phyloP scores from a whole-genome alignment of 139 green algal species.

The Chlorella sp. region DNA sequence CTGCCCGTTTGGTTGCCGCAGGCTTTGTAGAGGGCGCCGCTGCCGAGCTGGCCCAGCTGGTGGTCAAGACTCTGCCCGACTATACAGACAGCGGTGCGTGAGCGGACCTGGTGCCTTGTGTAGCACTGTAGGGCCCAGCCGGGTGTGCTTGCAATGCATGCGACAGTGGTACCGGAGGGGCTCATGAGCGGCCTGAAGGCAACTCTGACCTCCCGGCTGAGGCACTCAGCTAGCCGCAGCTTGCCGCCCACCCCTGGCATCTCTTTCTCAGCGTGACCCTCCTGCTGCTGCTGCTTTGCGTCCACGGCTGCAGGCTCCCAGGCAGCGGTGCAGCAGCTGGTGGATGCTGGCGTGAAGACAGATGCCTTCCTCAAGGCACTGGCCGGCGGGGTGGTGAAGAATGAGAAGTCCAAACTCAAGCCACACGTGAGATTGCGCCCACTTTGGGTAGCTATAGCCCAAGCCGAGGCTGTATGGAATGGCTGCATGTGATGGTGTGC shows the following conservation, averaged over 20 bases:
- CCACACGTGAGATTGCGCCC: constrained; percentile 39
- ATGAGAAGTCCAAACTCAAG: constrained; percentile 35
- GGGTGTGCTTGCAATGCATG: too few relatives aligned
- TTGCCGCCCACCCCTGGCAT: too few relatives aligned
- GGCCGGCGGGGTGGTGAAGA: constrained; percentile 56
- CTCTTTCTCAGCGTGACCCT: constrained; percentile 33
- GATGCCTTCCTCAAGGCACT: constrained; percentile 69
- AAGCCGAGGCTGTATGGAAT: too few relatives aligned
- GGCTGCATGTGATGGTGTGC: too few relatives aligned
- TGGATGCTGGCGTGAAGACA: constrained; percentile 35
- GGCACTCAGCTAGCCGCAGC: too few relatives aligned
- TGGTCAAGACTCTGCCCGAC: constrained; percentile 40
- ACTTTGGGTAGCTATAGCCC: too few relatives aligned
- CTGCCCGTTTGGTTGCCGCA: constrained; percentile 34
- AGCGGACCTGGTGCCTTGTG: neutral
- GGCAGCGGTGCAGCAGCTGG: constrained; percentile 42
- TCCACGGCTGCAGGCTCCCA: constrained; percentile 30
- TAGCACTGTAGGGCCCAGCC: too few relatives aligned
- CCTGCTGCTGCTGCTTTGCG: neutral
- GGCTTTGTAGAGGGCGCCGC: constrained; percentile 63
- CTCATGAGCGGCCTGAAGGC: too few relatives aligned
- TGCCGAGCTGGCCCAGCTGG: constrained; percentile 46
- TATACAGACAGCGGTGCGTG: constrained; percentile 32
- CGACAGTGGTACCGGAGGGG: too few relatives aligned
- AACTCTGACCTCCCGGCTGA: too few relatives aligned